Base-by-base conservation (phyloP, 495 filamentous ascomycete species). In the Penicillium daleae region DNA sequence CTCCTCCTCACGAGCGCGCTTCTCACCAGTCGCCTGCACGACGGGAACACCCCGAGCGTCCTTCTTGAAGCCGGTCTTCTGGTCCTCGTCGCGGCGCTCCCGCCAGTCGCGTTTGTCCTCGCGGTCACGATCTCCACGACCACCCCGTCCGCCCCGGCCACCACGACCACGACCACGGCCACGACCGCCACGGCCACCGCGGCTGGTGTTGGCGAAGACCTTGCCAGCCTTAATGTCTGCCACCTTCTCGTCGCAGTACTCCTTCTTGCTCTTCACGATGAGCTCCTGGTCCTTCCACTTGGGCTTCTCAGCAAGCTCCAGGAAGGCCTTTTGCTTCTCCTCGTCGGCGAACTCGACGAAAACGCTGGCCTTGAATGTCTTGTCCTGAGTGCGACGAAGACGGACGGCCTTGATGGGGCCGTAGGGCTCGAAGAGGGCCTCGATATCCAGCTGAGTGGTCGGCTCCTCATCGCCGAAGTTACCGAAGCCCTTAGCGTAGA, bases 401-500 rank as follows among this genome's bases (percentile, higher is more conserved):
- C 93, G 92, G 61, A 99, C 88, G n/a, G 85, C 83, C 59, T 92
- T 91, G 63, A 89, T 85, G 7, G 89, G 83, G 17, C 94, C 96
- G 74, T 87, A 91, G 39, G 87, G 85, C 39, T 87, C 85, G 71
- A 98, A 94, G 78, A 96, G 96, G n/a, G 85, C 84, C 74, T 99
- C 96, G 56, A 98, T 87, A 56, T 96, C 92, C 72, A 95, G 89
- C 76, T 98, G 96, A 26, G 92, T 94, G 59, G 82, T 88, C 6
- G 85, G 75, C 6, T 80, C 76, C 73, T 97, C 93, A 39, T 88
- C 84, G 6, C 92, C 92, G 75, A 97, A 97, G n/a, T 92, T 92
- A 73, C 92, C 92, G 74, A 97, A 97, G 29, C 92, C 92, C 78
- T 97, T 98, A 62, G 79, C 88, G 71, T 92, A 92, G 70, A 91